Evolutionary conservation across 345 rosid species (phyloP), one percentile per base, ranked within the genome.

Genomic region (Pistacia vera): DNA sequence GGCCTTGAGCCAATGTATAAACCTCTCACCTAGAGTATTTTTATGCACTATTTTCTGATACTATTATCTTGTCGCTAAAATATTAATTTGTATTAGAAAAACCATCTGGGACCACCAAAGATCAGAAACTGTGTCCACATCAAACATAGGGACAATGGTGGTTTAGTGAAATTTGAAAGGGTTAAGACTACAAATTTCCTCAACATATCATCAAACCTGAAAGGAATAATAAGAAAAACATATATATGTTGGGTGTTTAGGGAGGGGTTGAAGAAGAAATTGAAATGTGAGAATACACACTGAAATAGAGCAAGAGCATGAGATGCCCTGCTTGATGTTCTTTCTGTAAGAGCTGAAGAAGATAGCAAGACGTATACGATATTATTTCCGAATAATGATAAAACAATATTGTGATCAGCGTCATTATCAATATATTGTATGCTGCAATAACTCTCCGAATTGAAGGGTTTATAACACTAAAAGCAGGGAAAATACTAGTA

Each of bases 351-450:
- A 16, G 2, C 46, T 2, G 85, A 83, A 55, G 85, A 64, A 66
- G 71, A 49, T 8, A 88, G 77, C 16, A 7, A 17, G n/a, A 17
- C 75, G 82, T 80, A 90, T 54, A 72, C 86, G 83, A 48, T 61
- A 68, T 67, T 68, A 92, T 62, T 81, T 89, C 93, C 93, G 89
- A 86, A 44, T 9, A 67, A 74, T 20, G 48, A 67, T 20, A 44
- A 52, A 18, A 18, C n/a, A 63, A 49, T 41, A 5, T 36, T 49
- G n/a, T 28, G 41, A 46, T 28, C 46, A 33, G 3, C 28, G 0
- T 62, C 16, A 11, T 72, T 16, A 46, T 46, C 3, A 69, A 69
- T 25, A 17, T 54, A 52, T 2, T 6, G 44, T 8, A 30, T 30
- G 13, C 25, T 33, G 5, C 49, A 52, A 33, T 52, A 46, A 80